Conservation (phyloP, 495 filamentous ascomycete genomes). For the Haplographium delicatum region DNA sequence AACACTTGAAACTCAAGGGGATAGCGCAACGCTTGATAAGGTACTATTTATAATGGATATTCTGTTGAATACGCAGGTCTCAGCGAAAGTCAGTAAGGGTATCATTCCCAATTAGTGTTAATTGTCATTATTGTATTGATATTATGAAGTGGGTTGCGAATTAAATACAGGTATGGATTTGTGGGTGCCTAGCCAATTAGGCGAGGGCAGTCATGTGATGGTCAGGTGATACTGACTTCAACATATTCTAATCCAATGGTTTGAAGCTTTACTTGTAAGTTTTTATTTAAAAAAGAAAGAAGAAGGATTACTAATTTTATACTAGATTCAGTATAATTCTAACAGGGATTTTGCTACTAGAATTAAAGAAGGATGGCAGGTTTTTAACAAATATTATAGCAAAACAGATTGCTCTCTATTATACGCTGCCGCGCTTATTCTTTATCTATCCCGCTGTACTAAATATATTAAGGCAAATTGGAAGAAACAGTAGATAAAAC, state of each 20-base stretch:
- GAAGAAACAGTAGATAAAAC: not conserved
- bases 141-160: too few relatives aligned
- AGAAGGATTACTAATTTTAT: not conserved
- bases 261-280: not conserved
- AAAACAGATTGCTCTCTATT: not conserved
- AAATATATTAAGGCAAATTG: not conserved
- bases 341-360: not conserved
- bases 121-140: too few relatives aligned
- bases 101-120: too few relatives aligned
- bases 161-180: too few relatives aligned
- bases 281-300: not conserved
- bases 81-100: too few relatives aligned
- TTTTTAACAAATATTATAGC: not conserved
- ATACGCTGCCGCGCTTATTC: not conserved
- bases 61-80: too few relatives aligned
- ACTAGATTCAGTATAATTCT: not conserved
- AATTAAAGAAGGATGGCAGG: not conserved
- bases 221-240: too few relatives aligned
- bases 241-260: not conserved
- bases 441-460: not conserved
- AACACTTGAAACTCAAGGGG: not conserved
- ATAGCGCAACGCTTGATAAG: not conserved
- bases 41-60: constrained; percentile 1
- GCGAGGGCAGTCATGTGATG: too few relatives aligned
- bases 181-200: too few relatives aligned